These are phyloP conservation scores for Saccharum spontaneum DNA, from an alignment of 176 grass and related monocot species.

Conservation along the genomic window DNA sequence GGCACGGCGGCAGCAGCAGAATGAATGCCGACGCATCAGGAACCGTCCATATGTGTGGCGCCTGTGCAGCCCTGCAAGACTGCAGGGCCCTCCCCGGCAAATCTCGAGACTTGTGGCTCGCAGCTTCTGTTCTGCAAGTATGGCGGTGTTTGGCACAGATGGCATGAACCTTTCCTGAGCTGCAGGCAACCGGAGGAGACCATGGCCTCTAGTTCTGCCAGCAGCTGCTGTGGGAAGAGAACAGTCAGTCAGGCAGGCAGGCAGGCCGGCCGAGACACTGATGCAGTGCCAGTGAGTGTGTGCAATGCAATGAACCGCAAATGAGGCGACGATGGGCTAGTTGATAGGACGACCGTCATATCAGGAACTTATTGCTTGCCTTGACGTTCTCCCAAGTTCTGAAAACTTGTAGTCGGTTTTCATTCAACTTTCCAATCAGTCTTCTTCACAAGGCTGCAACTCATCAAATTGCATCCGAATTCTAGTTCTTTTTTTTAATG, in stretches of 20 bases:
- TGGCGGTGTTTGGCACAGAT: constrained; percentile 30
- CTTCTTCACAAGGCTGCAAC: neutral
- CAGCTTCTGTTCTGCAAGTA: neutral
- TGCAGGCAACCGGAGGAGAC: constrained; percentile 28
- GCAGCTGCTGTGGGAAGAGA: neutral
- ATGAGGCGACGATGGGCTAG: neutral
- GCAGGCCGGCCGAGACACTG: too few relatives aligned
- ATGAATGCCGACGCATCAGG: constrained; percentile 19
- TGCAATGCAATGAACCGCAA: neutral
- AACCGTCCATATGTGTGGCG: constrained; percentile 16
- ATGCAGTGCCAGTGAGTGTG: neutral
- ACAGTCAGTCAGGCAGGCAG: neutral
- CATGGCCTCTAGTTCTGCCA: constrained; percentile 6
- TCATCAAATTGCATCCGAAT: neutral
- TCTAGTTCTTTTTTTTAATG: neutral
- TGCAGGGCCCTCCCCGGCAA: neutral
- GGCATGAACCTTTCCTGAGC: constrained; percentile 26
- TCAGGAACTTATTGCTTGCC: neutral
- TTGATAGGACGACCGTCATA: constrained; percentile 16
- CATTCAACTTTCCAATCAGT: neutral
- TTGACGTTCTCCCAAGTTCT: neutral
- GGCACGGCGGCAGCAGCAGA: neutral
- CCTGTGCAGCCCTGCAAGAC: neutral
- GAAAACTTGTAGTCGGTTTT: neutral
- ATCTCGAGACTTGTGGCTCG: constrained; percentile 21